A percentile compares a stretch with the other conserved stretches of the same genome.
Conservation (phyloP, 129 eudicot species). For the Ambrosia artemisiifolia region DNA sequence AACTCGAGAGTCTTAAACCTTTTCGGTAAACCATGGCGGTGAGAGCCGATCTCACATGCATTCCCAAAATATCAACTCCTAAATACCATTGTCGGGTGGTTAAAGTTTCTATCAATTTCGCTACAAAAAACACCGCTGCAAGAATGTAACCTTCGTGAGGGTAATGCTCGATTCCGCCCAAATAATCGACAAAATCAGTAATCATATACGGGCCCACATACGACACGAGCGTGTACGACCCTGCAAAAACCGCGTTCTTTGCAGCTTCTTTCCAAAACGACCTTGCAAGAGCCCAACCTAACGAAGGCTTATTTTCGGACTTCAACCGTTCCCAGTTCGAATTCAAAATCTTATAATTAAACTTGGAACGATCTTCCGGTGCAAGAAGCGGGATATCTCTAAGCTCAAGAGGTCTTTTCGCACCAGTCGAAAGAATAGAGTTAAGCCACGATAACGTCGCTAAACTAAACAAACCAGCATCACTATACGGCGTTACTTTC, state of each 20-base stretch:
- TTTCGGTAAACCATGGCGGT: slow-evolving; percentile 90
- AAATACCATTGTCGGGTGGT: slow-evolving; percentile 90
- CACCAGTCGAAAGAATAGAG: slow-evolving; percentile 72
- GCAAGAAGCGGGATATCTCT: slow-evolving; percentile 87
- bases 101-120: slow-evolving; percentile 80
- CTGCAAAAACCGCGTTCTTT: slow-evolving; percentile 76
- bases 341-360: slow-evolving; percentile 60
- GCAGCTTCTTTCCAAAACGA: slow-evolving; percentile 89
- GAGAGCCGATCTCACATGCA: slow-evolving; percentile 86
- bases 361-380: slow-evolving; percentile 79
- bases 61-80: slow-evolving; percentile 89
- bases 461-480: slow-evolving; percentile 73
- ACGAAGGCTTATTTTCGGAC: slow-evolving; percentile 58
- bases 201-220: slow-evolving; percentile 95
- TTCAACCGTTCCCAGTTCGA: slow-evolving; percentile 82
- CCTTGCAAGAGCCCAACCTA: slow-evolving; percentile 73
- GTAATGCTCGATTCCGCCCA: slow-evolving; percentile 56
- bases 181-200: slow-evolving; percentile 80
- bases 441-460: slow-evolving; percentile 85
- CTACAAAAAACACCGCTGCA: slow-evolving; percentile 66
- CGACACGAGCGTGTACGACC: slow-evolving; percentile 61
- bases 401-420: slow-evolving; percentile 78
- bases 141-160: slow-evolving; percentile 85
- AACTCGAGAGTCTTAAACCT: slow-evolving; percentile 74
- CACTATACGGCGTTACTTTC: slow-evolving; percentile 73